Conservation (phyloP, 768 basidiomycete genomes). For the Lentinus brumalis region DNA sequence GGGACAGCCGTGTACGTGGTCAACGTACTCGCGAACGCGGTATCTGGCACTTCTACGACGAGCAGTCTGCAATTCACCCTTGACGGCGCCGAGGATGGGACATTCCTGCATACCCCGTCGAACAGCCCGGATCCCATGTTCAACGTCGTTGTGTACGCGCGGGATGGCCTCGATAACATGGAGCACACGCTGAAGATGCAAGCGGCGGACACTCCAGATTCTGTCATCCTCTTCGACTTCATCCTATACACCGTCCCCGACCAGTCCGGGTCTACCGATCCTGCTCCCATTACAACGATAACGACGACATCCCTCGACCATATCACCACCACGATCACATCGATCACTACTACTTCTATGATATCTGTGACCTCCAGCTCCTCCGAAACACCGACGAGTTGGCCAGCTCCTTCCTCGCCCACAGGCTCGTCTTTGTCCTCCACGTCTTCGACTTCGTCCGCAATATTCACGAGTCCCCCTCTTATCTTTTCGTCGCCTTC, state of each 20-base stretch:
- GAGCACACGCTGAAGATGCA: slow-evolving; percentile 7
- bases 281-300: background rate
- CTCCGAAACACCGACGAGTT: no score
- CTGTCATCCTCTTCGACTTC: slow-evolving; percentile 10
- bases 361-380: no score
- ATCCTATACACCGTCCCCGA: slow-evolving; percentile 2
- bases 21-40: slow-evolving; percentile 5
- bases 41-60: background rate
- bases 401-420: no score
- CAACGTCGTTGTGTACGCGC: background rate
- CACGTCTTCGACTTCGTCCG: no score
- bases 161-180: background rate
- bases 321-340: background rate
- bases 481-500: background rate
- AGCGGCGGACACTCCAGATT: background rate
- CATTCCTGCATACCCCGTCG: slow-evolving; percentile 1
- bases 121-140: background rate
- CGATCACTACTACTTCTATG: no score
- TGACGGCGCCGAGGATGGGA: background rate
- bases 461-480: background rate
- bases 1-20: slow-evolving; percentile 9
- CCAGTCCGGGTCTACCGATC: background rate
- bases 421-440: no score
- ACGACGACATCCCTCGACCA: background rate
- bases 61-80: slow-evolving; percentile 3